Base-by-base conservation (phyloP, 2,329 filamentous ascomycete genomes). In the Grosmannia clavigera region DNA sequence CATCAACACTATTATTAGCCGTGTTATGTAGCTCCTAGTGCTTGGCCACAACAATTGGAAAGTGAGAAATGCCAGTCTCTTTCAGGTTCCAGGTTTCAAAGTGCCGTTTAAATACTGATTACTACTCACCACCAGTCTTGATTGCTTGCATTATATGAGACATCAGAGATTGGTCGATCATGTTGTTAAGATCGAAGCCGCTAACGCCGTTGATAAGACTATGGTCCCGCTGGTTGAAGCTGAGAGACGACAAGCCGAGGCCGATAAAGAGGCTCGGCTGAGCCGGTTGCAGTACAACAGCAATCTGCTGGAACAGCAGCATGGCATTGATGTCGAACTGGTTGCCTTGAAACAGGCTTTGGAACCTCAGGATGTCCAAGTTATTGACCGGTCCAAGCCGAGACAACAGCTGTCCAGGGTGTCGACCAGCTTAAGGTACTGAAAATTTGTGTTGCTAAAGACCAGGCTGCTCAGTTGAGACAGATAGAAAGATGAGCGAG, bases 371-470 rank as follows among this genome's bases (percentile, higher is more conserved):
- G 58, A 79, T 66, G 68, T 79, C 73, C 67, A 80, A 71, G 70
- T 75, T 74, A 71, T 76, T 73, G 70, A 74, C 69, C 64, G 71
- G 62, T 62, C 73, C 72, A 62, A 76, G 71, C 65, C 70, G 65
- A 62, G 70, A 66, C 61, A 80, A 73, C 58, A 75, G 70, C 65
- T 71, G 69, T 76, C 68, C 62, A 81, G 69, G 22, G 70, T 65
- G 72, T 79, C 78, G 71, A 80, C 65, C 62, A 71, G 70, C 64
- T 78, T 73, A 60, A 75, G 73, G 68, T 80, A 76, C 71, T 74
- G 73, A 62, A 75, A 66, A 67, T 73, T 71, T 63, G 74, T 70
- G 62, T 70, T 67, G 68, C 73, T 71, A 67, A 66, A 75, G 66
- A 71, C 70, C 66, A 78, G 72, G 62, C 70, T 67, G 67, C 74